A percentile compares a stretch with the other conserved stretches of the same genome.
Evolutionary conservation across 23 red algal species (phyloP).

Genomic region (Agarophyton chilense): DNA sequence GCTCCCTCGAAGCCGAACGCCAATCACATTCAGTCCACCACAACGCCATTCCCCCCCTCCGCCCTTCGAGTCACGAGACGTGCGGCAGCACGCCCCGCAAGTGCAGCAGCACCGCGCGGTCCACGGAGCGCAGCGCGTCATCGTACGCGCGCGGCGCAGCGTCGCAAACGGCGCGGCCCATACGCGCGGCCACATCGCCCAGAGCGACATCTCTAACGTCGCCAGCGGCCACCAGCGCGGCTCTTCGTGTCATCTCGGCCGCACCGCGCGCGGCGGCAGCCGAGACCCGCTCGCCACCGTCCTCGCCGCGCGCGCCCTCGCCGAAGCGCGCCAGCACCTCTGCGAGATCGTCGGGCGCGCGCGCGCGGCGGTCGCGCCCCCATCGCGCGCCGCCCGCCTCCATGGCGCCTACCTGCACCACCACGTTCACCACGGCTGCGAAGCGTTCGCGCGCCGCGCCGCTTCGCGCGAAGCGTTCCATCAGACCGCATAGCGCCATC

Average conservation of each 20-base stretch:
- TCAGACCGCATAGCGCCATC: constrained; percentile 19
- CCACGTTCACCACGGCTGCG: constrained; percentile 27
- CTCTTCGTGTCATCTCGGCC: not conserved
- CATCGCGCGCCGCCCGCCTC: constrained; percentile 11
- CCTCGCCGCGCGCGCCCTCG: constrained; percentile 4
- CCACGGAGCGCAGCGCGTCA: constrained; percentile 7
- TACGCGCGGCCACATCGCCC: not conserved
- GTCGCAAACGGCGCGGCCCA: not conserved
- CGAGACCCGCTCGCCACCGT: not conserved
- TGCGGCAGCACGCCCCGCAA: not conserved
- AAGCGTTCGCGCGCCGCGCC: constrained; percentile 17
- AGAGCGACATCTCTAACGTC: not conserved
- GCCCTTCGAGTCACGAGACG: not conserved
- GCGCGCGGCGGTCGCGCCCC: not conserved
- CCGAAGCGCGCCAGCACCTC: not conserved
- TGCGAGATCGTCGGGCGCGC: not conserved
- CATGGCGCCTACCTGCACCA: constrained; percentile 40
- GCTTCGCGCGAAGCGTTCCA: constrained; percentile 13
- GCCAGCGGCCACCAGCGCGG: not conserved
- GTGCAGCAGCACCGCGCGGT: constrained; percentile 19
- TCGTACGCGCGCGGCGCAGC: not conserved
- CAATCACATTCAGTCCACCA: too few relatives aligned
- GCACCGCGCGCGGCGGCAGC: not conserved
- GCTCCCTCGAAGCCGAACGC: too few relatives aligned
- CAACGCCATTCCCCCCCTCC: not conserved